Percentiles rank a stretch among this genome's conserved stretches.
Evolutionary conservation across 495 filamentous ascomycete genomes (phyloP).

Genomic region (Penicillium dipodomyicola): DNA sequence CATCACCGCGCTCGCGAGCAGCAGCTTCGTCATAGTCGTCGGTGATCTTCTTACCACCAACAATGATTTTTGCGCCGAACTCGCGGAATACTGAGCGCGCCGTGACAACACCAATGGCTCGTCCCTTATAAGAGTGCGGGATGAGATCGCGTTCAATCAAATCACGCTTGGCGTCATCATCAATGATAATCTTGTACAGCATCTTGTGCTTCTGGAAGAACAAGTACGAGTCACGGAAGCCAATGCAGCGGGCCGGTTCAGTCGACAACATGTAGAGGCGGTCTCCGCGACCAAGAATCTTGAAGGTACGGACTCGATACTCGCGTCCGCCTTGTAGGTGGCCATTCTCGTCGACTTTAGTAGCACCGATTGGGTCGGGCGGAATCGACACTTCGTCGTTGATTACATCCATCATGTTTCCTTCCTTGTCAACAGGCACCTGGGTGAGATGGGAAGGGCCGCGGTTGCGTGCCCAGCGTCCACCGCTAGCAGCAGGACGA

Average conservation of each 20-base stretch:
- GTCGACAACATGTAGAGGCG: slow-evolving; percentile 97
- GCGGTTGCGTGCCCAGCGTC: slow-evolving; percentile 61
- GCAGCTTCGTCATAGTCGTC: slow-evolving; percentile 88
- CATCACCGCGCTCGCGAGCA: slow-evolving; percentile 72
- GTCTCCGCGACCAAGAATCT: slow-evolving; percentile 76
- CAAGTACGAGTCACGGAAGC: slow-evolving; percentile 94
- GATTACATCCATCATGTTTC: slow-evolving; percentile 85
- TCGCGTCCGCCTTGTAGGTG: slow-evolving; percentile 77
- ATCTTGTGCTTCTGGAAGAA: slow-evolving; percentile 97
- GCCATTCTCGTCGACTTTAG: slow-evolving; percentile 87
- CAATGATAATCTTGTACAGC: slow-evolving; percentile 93
- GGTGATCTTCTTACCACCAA: slow-evolving; percentile 77
- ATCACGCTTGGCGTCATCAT: slow-evolving; percentile 87
- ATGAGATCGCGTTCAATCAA: slow-evolving; percentile 93
- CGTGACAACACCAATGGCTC: slow-evolving; percentile 95
- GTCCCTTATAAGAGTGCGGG: slow-evolving; percentile 96
- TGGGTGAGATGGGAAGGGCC: slow-evolving; percentile 73
- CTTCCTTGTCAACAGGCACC: slow-evolving; percentile 90
- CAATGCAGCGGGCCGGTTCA: slow-evolving; percentile 92
- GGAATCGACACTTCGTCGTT: slow-evolving; percentile 89
- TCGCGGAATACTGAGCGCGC: slow-evolving; percentile 95
- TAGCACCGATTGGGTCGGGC: slow-evolving; percentile 82
- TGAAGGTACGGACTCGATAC: slow-evolving; percentile 93
- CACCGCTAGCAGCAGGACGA: slow-evolving; percentile 65
- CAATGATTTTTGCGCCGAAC: slow-evolving; percentile 90